A percentile compares a stretch with the other conserved stretches of the same genome.
These are phyloP conservation scores for Paxillus rubicundulus DNA, from an alignment of 768 basidiomycete genomes.

Conservation along the genomic window DNA sequence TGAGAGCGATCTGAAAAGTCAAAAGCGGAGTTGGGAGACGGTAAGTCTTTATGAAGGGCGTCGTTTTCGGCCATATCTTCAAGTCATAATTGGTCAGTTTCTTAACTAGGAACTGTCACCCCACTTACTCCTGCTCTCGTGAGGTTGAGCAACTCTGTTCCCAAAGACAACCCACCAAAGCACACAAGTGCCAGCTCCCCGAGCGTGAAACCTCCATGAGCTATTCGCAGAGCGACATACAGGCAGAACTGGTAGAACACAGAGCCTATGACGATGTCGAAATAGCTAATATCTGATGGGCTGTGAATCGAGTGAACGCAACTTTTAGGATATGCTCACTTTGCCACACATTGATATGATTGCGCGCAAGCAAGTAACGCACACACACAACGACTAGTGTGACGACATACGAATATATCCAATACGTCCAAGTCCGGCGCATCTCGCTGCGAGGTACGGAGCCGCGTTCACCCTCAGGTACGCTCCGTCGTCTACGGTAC, in stretches of 20 bases:
- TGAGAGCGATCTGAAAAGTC: constrained; percentile 87
- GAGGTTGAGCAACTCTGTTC: constrained; percentile 82
- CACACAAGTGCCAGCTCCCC: constrained; percentile 90
- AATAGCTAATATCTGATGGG: constrained; percentile 65
- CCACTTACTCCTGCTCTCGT: constrained; percentile 74
- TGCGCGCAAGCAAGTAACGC: constrained; percentile 43
- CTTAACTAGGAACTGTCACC: not conserved
- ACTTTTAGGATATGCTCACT: constrained; percentile 43
- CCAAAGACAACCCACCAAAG: constrained; percentile 82
- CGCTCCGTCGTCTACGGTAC: constrained; percentile 38
- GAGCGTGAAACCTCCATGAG: constrained; percentile 92
- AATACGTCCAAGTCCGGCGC: constrained; percentile 58
- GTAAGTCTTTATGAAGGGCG: constrained; percentile 85
- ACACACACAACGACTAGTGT: constrained; percentile 49
- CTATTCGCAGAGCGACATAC: constrained; percentile 85
- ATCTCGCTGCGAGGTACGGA: constrained; percentile 77
- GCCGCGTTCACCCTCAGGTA: constrained; percentile 65
- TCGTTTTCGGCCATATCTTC: constrained; percentile 78
- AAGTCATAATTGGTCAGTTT: constrained; percentile 4
- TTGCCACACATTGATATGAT: constrained; percentile 62
- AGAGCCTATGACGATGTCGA: constrained; percentile 71
- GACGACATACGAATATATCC: constrained; percentile 58
- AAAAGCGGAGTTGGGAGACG: constrained; percentile 90
- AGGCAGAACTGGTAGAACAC: constrained; percentile 89
- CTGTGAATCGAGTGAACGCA: not conserved